Evolutionary conservation across 345 rosid species (phyloP).

Genomic region (Rhodamnia rubescens): DNA sequence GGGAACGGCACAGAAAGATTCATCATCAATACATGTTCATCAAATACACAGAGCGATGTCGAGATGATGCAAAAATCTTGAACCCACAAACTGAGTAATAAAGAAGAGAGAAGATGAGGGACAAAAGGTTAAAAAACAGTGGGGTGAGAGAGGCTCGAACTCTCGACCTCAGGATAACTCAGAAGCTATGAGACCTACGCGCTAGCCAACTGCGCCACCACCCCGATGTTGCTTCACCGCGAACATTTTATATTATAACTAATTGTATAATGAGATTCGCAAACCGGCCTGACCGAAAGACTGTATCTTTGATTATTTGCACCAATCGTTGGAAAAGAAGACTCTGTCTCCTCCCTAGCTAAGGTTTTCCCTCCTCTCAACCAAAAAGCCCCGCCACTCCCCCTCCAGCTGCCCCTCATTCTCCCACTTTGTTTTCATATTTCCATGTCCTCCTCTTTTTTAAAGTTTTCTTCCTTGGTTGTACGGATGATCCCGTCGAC

Average conservation of each 20-base stretch:
- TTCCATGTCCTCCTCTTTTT: no score
- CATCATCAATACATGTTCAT: not conserved
- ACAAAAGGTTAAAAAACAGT: not conserved
- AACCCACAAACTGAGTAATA: not conserved
- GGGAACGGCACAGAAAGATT: not conserved
- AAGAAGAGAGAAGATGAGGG: not conserved
- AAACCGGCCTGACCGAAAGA: not conserved
- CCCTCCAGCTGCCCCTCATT: no score
- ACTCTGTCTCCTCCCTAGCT: no score
- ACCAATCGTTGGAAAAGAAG: not conserved
- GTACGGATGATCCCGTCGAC: no score
- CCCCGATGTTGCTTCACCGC: not conserved
- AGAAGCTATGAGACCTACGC: constrained; percentile 87
- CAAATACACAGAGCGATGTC: not conserved
- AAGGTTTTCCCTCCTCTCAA: no score
- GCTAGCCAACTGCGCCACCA: constrained; percentile 99
- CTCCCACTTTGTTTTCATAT: no score
- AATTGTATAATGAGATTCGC: not conserved
- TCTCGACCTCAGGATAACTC: constrained; percentile 95
- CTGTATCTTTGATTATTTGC: not conserved
- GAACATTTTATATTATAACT: accelerated
- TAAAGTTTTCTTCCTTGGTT: no score
- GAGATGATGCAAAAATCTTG: not conserved
- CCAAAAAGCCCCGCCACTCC: no score
- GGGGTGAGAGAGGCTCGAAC: constrained; percentile 95